phyloP scores from a whole-genome alignment of 2,329 filamentous ascomycete species.

The Fusarium pininemorale region DNA sequence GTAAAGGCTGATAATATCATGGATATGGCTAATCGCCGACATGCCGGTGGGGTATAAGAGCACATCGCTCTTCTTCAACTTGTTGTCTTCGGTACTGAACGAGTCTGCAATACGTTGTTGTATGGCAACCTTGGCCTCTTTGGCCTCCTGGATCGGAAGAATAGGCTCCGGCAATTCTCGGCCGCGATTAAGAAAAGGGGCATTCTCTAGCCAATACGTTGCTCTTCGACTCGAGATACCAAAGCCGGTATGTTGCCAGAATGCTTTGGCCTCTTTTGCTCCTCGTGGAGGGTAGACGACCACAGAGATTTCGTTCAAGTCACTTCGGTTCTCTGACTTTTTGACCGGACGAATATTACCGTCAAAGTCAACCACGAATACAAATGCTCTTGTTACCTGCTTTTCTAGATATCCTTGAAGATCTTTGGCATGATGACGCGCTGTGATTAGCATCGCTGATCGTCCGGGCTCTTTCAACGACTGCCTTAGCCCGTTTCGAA shows the following conservation, averaged over 20 bases:
- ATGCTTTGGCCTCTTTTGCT: slow-evolving; percentile 38
- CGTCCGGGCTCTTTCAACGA: background rate
- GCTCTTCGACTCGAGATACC: slow-evolving; percentile 45
- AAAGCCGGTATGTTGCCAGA: slow-evolving; percentile 45
- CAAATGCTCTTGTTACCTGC: background rate
- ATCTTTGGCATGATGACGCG: slow-evolving; percentile 9
- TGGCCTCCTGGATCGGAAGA: slow-evolving; percentile 6
- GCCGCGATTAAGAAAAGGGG: slow-evolving; percentile 24
- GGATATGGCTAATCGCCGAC: slow-evolving; percentile 54
- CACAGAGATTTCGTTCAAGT: slow-evolving; percentile 19
- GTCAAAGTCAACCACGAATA: slow-evolving; percentile 21
- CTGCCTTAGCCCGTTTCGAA: background rate
- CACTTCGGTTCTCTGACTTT: background rate
- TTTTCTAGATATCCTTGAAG: slow-evolving; percentile 33
- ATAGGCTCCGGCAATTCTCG: background rate
- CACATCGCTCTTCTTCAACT: slow-evolving; percentile 49
- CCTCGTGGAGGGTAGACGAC: slow-evolving; percentile 26
- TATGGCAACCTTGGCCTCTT: slow-evolving; percentile 14
- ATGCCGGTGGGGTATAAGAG: slow-evolving; percentile 62
- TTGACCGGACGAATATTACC: background rate
- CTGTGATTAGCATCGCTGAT: slow-evolving; percentile 24
- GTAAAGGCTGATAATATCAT: slow-evolving; percentile 13
- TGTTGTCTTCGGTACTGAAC: slow-evolving; percentile 21
- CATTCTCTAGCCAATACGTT: slow-evolving; percentile 37
- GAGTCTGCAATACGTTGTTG: slow-evolving; percentile 31